Evolutionary conservation across 139 green algal genomes (phyloP), one percentile per base, ranked within the genome.

Genomic region (Ostreobium quekettii): DNA sequence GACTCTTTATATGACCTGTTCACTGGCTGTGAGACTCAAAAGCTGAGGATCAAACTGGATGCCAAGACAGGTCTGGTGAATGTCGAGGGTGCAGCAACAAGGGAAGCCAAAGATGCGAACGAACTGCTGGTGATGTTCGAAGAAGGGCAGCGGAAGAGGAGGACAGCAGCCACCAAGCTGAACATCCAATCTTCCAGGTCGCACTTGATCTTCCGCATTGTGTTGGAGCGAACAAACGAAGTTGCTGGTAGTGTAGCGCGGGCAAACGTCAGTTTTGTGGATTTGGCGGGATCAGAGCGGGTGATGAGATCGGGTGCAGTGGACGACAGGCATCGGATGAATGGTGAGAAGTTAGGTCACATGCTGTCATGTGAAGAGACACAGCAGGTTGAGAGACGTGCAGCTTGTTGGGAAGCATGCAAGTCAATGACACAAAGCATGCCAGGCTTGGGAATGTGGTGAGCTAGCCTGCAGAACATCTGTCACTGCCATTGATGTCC

Each of bases 151-250:
- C 31, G 42, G 64, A 59, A 8, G 57, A n/a, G 59, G 37, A 70
- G 53, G 38, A 79, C 76, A 39, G 78, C 78, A 28, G 71, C 47
- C 39, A 85, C 80, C n/a, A 39, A 58, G 30, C 76, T 78, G 47
- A 88, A 88, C 74, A 67, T 79, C 48, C 57, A 78, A 47, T 85
- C 78, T 49, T 81, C 71, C 47, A 70, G 82, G 65, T 84, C 76
- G 1, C 82, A 89, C 56, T 77, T 77, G 56, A 80, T 88, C 63
- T 83, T 82, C 56, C 82, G 74, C 37, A 75, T 84, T 31, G 62
- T 76, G 2, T 47, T 88, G 62, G 71, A 84, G 65, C 70, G 37
- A 47, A 56, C 38, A 47, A 71, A 77, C 58, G 31, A 73, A 26
- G 47, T 32, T 4, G 36, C 48, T 31, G 73, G 67, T 28, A 32